Conservation (phyloP, 495 filamentous ascomycete species). For the Amorphotheca resinae region DNA sequence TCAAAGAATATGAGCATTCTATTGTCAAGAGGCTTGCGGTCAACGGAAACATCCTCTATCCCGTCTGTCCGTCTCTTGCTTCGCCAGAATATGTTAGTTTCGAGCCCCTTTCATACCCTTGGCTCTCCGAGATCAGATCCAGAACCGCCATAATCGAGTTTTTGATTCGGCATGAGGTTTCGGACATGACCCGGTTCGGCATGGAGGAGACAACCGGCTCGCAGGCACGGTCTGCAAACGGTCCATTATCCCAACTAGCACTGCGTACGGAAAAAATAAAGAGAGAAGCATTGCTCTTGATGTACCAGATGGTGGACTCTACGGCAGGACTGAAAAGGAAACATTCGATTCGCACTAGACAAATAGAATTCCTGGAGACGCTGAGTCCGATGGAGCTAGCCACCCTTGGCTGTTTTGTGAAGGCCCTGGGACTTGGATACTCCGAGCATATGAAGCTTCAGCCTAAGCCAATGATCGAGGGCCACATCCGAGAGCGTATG, state of each 20-base stretch:
- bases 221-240: constrained; percentile 8
- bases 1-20: constrained; percentile 12
- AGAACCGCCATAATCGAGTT: constrained; percentile 7
- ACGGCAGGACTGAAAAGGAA: constrained; percentile 1
- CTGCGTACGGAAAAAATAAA: constrained; percentile 4
- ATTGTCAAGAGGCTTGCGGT: constrained; percentile 3
- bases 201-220: neutral
- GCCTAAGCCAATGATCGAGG: neutral
- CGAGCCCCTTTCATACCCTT: constrained; percentile 6
- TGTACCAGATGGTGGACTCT: constrained; percentile 13
- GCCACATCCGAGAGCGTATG: constrained; percentile 15
- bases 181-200: constrained; percentile 1
- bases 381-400: constrained; percentile 5
- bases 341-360: constrained; percentile 3
- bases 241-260: constrained; percentile 4
- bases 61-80: neutral
- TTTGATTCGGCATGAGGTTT: constrained; percentile 10
- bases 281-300: constrained; percentile 4
- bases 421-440: constrained; percentile 14
- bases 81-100: neutral
- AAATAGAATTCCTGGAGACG: constrained; percentile 9
- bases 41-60: neutral
- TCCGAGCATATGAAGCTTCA: neutral
- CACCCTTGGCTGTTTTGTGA: constrained; percentile 12
- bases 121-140: constrained; percentile 8